Evolutionary conservation across 306 rosid genomes (phyloP), one percentile per base, ranked within the genome.

Genomic region (Ormosia semicastrata): DNA sequence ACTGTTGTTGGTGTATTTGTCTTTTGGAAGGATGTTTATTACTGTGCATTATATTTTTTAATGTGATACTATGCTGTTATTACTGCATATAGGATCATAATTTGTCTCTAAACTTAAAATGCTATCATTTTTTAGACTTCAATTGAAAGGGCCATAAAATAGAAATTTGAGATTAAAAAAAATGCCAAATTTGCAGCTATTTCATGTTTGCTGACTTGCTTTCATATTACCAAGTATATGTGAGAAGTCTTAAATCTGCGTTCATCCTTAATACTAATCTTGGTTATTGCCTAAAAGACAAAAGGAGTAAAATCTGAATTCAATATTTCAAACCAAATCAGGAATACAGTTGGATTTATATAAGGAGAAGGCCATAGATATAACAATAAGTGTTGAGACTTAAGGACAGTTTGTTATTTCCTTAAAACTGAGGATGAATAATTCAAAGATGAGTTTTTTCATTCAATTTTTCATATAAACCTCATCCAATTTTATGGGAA

Each of bases 151-250:
- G 46, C 6, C 8, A 40, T 58, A 33, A 0, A 15, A 46, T 80
- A 71, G 37, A 30, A 52, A 50, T 39, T 49, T 50, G 47, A 13
- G 4, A 36, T 59, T 57, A 13, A 0, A 50, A 0, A 17, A 49
- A 49, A 40, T 72, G 66, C 29, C 57, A 36, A 40, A 7, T 65
- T 24, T 73, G 65, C 34, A 14, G n/a, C 12, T 49, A 40, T 52
- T 69, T 58, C 62, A 43, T 12, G 67, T 52, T 66, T 71, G 54
- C 52, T 49, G 17, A 60, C 56, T 49, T 71, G 71, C 11, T 49
- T 50, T 60, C 65, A 47, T 49, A 47, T 71, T 70, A n/a, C 46
- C 64, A 59, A 59, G 72, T 71, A 50, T 50, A 40, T 73, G 50
- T 53, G 33, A 71, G 34, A 72, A 63, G 57, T 65, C 57, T 39